phyloP scores from a whole-genome alignment of 2,329 filamentous ascomycete genomes.

The Amesomyces nigricolor region DNA sequence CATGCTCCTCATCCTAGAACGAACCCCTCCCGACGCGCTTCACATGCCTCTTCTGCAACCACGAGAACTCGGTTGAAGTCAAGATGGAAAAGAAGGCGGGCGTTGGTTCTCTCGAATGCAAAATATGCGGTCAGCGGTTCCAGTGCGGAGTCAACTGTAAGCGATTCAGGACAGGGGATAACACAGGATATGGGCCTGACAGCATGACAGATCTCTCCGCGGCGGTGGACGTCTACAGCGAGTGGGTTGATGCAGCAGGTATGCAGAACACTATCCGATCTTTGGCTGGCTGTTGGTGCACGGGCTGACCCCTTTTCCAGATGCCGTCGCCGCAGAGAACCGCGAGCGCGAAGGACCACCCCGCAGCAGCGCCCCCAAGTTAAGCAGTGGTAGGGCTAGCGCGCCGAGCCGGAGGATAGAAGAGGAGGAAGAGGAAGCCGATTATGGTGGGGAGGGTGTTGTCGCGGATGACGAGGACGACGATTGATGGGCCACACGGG shows the following conservation, averaged over 20 bases:
- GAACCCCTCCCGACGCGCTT: slow-evolving; percentile 78
- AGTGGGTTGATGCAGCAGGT: slow-evolving; percentile 89
- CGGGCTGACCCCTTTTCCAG: slow-evolving; percentile 13
- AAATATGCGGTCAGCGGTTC: slow-evolving; percentile 88
- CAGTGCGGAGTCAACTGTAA: slow-evolving; percentile 89
- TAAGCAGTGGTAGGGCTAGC: slow-evolving; percentile 10
- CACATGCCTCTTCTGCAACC: slow-evolving; percentile 96
- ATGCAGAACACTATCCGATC: slow-evolving; percentile 21
- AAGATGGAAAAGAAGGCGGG: slow-evolving; percentile 92
- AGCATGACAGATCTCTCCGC: slow-evolving; percentile 67
- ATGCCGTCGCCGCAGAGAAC: slow-evolving; percentile 27
- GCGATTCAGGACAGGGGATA: slow-evolving; percentile 25
- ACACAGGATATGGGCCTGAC: background rate
- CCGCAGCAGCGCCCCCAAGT: background rate
- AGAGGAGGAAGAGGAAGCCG: slow-evolving; percentile 40
- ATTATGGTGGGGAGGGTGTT: slow-evolving; percentile 50
- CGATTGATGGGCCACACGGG: slow-evolving; percentile 37
- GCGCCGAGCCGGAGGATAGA: slow-evolving; percentile 19
- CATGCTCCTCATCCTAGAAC: slow-evolving; percentile 38
- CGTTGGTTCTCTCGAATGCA: slow-evolving; percentile 80
- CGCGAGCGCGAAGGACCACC: background rate
- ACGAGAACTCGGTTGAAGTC: slow-evolving; percentile 85
- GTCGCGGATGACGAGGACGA: slow-evolving; percentile 50
- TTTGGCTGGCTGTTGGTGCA: background rate
- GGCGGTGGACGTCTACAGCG: slow-evolving; percentile 90